These are phyloP conservation scores for Colletotrichum agaves DNA, from an alignment of 2,329 filamentous ascomycete species.

Conservation along the genomic window DNA sequence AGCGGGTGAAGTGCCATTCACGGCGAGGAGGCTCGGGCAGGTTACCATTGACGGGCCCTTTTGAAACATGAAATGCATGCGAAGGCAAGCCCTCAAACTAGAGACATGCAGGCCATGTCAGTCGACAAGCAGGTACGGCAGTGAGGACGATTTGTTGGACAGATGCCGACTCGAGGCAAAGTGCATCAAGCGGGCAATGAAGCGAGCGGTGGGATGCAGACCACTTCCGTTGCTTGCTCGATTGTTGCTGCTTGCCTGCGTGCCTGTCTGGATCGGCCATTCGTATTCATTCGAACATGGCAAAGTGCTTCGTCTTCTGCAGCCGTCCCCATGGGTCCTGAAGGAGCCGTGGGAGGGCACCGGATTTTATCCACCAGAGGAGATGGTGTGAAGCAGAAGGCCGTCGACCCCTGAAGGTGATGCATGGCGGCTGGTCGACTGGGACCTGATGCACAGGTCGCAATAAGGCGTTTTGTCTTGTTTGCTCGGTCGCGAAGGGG, in stretches of 20 bases:
- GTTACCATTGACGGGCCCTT: constrained; percentile 10
- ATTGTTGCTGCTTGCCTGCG: constrained; percentile 1
- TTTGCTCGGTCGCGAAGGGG: neutral
- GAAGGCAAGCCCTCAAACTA: constrained; percentile 19
- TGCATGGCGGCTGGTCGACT: constrained; percentile 30
- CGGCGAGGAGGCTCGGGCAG: constrained; percentile 1
- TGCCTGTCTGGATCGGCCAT: neutral
- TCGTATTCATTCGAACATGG: constrained; percentile 20
- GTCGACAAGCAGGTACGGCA: constrained; percentile 18
- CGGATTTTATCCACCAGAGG: constrained; percentile 12
- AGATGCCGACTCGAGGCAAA: constrained; percentile 26
- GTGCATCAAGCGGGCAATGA: constrained; percentile 17
- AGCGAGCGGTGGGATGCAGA: constrained; percentile 26
- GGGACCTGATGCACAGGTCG: constrained; percentile 18
- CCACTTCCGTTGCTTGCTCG: constrained; percentile 19
- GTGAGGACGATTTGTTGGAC: constrained; percentile 11
- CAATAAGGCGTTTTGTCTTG: neutral
- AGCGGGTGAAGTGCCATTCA: constrained; percentile 12
- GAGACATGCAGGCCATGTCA: constrained; percentile 12
- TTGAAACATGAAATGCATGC: constrained; percentile 28
- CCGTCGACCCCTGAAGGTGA: constrained; percentile 15
- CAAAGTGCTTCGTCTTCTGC: constrained; percentile 17
- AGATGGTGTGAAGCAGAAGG: constrained; percentile 26
- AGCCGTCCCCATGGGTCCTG: constrained; percentile 18
- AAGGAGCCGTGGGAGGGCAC: constrained; percentile 11